These are phyloP conservation scores for Vigna nakashimae DNA, from an alignment of 306 rosid species.

Conservation along the genomic window DNA sequence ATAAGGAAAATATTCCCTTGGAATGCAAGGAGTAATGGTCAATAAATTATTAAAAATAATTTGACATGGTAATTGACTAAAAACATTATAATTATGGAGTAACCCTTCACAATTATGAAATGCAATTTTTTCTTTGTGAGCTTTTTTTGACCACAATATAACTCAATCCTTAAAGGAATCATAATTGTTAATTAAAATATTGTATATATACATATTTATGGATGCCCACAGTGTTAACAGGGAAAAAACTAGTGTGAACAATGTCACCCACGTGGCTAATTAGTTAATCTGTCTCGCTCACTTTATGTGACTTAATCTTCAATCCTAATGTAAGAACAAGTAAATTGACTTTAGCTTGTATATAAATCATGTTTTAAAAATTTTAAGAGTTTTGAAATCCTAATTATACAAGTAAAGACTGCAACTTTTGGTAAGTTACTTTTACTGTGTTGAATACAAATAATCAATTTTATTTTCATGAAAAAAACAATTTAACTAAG, in stretches of 20 bases:
- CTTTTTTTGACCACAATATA: too few species aligned
- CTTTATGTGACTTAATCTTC: background rate
- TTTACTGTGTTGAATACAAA: background rate
- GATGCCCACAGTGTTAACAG: too few species aligned
- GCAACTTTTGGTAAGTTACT: background rate
- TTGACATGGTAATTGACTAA: background rate
- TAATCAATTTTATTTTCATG: background rate
- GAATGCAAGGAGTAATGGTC: background rate
- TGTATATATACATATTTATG: too few species aligned
- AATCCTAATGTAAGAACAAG: background rate
- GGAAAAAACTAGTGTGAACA: too few species aligned
- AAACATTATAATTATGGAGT: background rate
- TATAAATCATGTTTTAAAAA: background rate
- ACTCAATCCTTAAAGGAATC: too few species aligned
- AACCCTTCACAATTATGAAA: background rate
- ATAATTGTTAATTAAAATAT: too few species aligned
- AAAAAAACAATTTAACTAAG: too few species aligned
- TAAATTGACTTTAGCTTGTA: background rate
- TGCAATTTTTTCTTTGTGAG: too few species aligned
- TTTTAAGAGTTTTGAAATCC: background rate
- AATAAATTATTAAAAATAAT: background rate
- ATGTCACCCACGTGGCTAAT: too few species aligned
- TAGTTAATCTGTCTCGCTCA: background rate
- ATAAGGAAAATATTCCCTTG: background rate
- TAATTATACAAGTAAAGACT: background rate